Conservation (phyloP, 2,329 filamentous ascomycete species). For the Alternaria solani region DNA sequence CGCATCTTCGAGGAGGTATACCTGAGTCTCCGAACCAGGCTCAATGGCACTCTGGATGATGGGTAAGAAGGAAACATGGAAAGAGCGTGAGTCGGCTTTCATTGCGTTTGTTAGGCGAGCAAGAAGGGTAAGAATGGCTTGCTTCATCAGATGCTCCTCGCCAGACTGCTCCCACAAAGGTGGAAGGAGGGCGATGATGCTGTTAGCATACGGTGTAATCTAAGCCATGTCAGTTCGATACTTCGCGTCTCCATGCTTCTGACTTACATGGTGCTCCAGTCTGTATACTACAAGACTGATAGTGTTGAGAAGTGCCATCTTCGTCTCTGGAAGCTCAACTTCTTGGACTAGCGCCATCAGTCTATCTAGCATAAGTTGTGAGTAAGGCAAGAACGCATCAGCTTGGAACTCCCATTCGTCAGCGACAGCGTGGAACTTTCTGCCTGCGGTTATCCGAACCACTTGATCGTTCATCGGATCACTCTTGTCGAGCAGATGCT, state of each 20-base stretch:
- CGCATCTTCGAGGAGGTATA: conserved; percentile 90
- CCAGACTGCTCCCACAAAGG: conserved; percentile 84
- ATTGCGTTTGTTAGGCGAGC: conserved; percentile 86
- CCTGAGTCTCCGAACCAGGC: conserved; percentile 66
- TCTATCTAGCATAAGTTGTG: conserved; percentile 73
- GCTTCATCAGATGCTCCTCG: conserved; percentile 91
- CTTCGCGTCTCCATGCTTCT: accelerated
- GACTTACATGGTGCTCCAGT: conserved; percentile 74
- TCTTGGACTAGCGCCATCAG: conserved; percentile 81
- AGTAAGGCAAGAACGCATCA: conserved; percentile 78
- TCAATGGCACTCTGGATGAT: conserved; percentile 82
- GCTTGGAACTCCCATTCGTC: conserved; percentile 85
- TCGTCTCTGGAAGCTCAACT: conserved; percentile 84
- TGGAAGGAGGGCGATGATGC: conserved; percentile 82
- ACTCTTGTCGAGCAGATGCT: conserved; percentile 79
- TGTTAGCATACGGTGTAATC: conserved; percentile 74
- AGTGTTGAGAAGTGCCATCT: conserved; percentile 87
- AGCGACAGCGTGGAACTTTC: conserved; percentile 80
- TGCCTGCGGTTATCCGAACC: conserved; percentile 87
- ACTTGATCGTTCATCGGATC: conserved; percentile 88
- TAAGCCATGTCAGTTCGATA: conserved; percentile 32
- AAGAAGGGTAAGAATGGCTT: conserved; percentile 87
- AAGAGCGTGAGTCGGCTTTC: conserved; percentile 77
- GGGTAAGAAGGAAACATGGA: conserved; percentile 81
- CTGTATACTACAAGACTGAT: conserved; percentile 81